Evolutionary conservation across 2,329 filamentous ascomycete species (phyloP), one percentile per base, ranked within the genome.

Genomic region (Aspergillus ruber): DNA sequence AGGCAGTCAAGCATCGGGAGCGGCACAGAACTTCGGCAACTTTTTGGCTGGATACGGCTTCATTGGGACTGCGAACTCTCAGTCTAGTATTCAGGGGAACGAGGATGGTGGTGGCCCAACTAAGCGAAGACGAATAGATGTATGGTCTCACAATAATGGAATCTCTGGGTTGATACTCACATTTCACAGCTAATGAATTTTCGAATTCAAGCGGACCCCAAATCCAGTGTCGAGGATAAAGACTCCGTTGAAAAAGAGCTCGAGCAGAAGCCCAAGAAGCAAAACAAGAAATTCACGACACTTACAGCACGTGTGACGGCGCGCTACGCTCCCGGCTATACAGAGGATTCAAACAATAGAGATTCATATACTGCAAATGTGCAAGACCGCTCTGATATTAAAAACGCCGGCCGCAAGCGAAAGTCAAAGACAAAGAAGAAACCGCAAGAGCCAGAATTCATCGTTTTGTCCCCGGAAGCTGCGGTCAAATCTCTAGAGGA

Each of bases 271-370:
- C 35, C 53, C 18, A 85, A 81, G 54, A 71, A 74, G 4, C 69
- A 76, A 3, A 83, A 81, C 65, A 89, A 86, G 67, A 90, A 85
- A 64, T 69, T 83, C 0, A 82, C 81, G 36, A 94, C 88, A 0
- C 84, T 95, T 48, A 95, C 89, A 0, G 86, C 82, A 36, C 70
- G 87, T 43, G 86, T 88, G 9, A 91, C 84, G 1, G 84, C 86
- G 10, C 81, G 82, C 4, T 93, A 90, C 60, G 64, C 70, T 20
- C 61, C 69, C 2, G 61, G 65, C 3, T 64, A 74, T 44, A 25
- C 56, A 40, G 54, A 61, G 25, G 25, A 46, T 9, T 47, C 53
- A 27, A 20, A 29, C 7, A 35, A n/a, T n/a, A n/a, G 15, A 35
- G 9, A 3, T 8, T 3, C 17, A n/a, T 13, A 17, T 36, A 15